phyloP scores from a whole-genome alignment of 805 yeast species.

The Candida oleophila region DNA sequence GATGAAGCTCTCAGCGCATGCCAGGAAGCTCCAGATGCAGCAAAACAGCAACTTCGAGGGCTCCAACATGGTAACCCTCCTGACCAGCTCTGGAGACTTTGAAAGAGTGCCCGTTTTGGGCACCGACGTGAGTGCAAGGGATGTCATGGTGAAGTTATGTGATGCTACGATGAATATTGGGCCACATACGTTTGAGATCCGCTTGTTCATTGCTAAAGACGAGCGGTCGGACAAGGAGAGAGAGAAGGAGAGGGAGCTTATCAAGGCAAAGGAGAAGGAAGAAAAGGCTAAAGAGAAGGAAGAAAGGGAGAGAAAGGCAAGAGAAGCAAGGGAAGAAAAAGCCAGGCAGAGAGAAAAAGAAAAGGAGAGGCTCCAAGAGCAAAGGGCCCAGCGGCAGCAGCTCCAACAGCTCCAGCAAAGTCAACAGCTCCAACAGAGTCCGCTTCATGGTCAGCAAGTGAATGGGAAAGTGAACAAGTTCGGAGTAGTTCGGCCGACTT shows the following conservation, averaged over 20 bases:
- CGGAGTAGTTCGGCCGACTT: no score
- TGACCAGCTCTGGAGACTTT: conserved; percentile 9
- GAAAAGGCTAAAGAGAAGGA: conserved; percentile 14
- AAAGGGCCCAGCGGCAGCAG: not conserved
- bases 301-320: conserved; percentile 13
- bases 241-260: conserved; percentile 9
- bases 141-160: conserved; percentile 83
- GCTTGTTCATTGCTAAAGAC: conserved; percentile 83
- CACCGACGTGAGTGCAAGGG: conserved; percentile 58
- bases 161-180: conserved; percentile 75
- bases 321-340: conserved; percentile 18
- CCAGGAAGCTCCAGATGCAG: conserved; percentile 32
- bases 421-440: not conserved
- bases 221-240: conserved; percentile 55
- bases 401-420: not conserved
- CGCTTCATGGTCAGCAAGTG: no score
- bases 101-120: conserved; percentile 36
- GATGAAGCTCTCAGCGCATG: conserved; percentile 66
- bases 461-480: no score
- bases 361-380: not conserved
- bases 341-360: conserved; percentile 11
- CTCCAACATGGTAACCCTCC: conserved; percentile 24
- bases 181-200: conserved; percentile 76
- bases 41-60: conserved; percentile 26
- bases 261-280: conserved; percentile 17